These are phyloP conservation scores for Polychaeton citri DNA, from an alignment of 2,329 filamentous ascomycete species.

Conservation along the genomic window DNA sequence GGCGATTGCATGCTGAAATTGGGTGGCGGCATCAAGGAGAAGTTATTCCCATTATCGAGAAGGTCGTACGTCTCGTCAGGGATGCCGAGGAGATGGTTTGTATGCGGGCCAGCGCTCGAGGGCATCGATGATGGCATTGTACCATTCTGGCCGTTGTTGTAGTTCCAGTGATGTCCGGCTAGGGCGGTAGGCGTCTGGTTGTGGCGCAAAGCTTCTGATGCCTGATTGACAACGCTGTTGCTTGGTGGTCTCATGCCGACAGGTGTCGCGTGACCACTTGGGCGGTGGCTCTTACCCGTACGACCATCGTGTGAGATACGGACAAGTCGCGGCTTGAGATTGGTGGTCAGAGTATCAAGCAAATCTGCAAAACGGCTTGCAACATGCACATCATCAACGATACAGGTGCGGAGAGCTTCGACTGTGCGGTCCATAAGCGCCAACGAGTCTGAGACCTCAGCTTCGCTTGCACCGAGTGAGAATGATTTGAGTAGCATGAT, in stretches of 20 bases:
- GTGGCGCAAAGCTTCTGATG: not conserved
- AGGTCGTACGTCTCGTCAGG: slow-evolving; percentile 31
- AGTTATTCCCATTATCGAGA: slow-evolving; percentile 22
- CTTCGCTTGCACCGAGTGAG: slow-evolving; percentile 64
- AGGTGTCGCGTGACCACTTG: slow-evolving; percentile 3
- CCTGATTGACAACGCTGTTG: not conserved
- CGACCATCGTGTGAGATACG: slow-evolving; percentile 38
- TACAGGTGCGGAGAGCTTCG: slow-evolving; percentile 59
- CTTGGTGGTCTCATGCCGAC: not conserved
- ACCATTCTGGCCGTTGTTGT: slow-evolving; percentile 12
- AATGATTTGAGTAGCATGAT: slow-evolving; percentile 81
- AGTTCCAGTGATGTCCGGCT: slow-evolving; percentile 7
- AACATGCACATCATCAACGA: slow-evolving; percentile 74
- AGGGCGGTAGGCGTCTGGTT: slow-evolving; percentile 3
- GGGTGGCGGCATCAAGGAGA: slow-evolving; percentile 37
- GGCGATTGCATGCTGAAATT: slow-evolving; percentile 21
- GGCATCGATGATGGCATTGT: slow-evolving; percentile 7
- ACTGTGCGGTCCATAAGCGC: slow-evolving; percentile 63
- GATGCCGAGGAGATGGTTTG: slow-evolving; percentile 28
- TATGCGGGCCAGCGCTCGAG: slow-evolving; percentile 1
- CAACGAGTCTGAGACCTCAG: slow-evolving; percentile 64
- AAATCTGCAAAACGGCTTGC: slow-evolving; percentile 75
- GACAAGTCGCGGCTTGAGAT: slow-evolving; percentile 58
- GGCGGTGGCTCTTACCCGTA: slow-evolving; percentile 7
- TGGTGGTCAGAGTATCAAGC: slow-evolving; percentile 63